These are phyloP conservation scores for Trametes versicolor DNA, from an alignment of 1,284 basidiomycete species.

Conservation along the genomic window DNA sequence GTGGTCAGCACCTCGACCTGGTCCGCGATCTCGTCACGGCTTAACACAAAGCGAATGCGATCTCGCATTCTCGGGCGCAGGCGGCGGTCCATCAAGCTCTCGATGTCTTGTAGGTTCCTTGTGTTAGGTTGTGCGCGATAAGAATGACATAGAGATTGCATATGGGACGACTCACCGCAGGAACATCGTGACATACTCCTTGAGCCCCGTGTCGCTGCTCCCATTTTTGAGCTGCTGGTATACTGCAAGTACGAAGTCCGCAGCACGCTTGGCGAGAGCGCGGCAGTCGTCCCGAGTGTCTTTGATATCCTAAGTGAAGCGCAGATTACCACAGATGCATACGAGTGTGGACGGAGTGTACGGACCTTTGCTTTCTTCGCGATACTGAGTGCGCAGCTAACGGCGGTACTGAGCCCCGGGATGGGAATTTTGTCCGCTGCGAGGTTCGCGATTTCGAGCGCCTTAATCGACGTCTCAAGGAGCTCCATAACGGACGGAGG, in stretches of 20 bases:
- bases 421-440: background rate
- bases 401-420: background rate
- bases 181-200: background rate
- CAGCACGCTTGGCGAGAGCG: background rate
- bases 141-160: background rate
- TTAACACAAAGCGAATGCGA: background rate
- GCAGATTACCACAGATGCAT: background rate
- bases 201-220: background rate
- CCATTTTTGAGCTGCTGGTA: background rate
- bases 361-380: background rate
- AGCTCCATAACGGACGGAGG: background rate
- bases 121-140: background rate
- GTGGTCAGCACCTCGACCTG: background rate
- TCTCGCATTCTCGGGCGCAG: background rate
- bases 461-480: background rate
- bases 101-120: background rate
- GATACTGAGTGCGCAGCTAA: background rate
- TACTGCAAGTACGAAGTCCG: background rate
- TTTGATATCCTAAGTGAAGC: background rate
- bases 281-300: constrained; percentile 1
- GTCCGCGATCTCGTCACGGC: background rate
- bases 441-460: background rate
- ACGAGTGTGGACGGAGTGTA: too few relatives aligned
- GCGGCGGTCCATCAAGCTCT: background rate
- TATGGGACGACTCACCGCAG: background rate